Evolutionary conservation across 2,329 filamentous ascomycete genomes (phyloP), one percentile per base, ranked within the genome.

Genomic region (Hymenoscyphus scutula): DNA sequence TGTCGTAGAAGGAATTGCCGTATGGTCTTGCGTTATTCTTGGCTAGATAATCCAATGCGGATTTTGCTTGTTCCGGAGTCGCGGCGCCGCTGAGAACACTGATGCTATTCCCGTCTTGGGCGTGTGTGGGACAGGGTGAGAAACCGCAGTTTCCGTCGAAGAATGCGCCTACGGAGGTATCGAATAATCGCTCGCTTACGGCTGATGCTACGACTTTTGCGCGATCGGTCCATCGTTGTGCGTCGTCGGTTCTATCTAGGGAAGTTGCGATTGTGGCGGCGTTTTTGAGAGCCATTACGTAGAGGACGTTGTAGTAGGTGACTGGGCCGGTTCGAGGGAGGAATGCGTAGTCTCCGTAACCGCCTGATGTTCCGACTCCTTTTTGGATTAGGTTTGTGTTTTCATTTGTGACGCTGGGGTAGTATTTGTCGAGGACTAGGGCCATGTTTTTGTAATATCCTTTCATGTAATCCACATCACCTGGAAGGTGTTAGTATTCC

Each of bases 1-100:
- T 79, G 68, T 83, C 81, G 68, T 81, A 83, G 68, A 83, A 83
- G 1, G 81, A 74, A 65, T 83, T 83, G 2, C 81, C 81, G 63
- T 82, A 82, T 0, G 72, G 70, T 7, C 73, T 73, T 0, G 74
- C 68, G 19, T 76, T 77, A 3, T 74, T 65, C 17, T 64, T 67
- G 3, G 73, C 64, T 19, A 81, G 76, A 65, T 80, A 82, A 1
- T 69, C 56, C 3, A 83, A 72, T 15, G 78, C 74, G 0, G 72
- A 72, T 7, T 69, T 65, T 1, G 78, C 75, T 4, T 64, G 58
- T 3, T 70, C 71, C 0, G 64, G 61, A 53, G 76, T 73, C 2
- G 73, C 68, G 0, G 71, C 74, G 0, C 76, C 77, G 0, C 76
- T 71, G 1, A 82, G 69, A 32, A 82, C 76, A 7, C 78, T 77